Evolutionary conservation across 2,329 filamentous ascomycete species (phyloP).

Genomic region (Fusarium caatingaense): DNA sequence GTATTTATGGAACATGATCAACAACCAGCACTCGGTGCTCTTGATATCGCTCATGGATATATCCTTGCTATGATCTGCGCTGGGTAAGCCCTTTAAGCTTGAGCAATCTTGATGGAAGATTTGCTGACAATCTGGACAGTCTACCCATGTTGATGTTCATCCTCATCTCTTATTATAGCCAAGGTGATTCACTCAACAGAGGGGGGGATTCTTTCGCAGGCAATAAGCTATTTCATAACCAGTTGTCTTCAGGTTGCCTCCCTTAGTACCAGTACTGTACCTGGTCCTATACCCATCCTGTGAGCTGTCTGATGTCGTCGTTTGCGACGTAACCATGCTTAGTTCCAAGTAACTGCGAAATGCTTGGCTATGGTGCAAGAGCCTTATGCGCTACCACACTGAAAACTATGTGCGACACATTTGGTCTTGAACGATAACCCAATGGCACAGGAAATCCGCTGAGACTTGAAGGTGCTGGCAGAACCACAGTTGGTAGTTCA

Average conservation of each 20-base stretch:
- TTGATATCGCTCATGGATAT: not conserved
- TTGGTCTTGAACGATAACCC: not conserved
- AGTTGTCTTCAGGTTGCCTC: not conserved
- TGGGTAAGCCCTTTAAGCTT: not conserved
- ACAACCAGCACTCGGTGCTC: not conserved
- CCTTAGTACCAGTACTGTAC: not conserved
- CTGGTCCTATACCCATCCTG: not conserved
- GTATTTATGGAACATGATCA: not conserved
- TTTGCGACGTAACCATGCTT: not conserved
- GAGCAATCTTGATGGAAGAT: not conserved
- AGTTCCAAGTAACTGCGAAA: not conserved
- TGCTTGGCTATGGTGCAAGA: not conserved
- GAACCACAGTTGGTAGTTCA: not conserved
- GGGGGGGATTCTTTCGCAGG: no score
- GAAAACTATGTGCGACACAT: not conserved
- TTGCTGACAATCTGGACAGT: not conserved
- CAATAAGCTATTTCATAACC: not conserved
- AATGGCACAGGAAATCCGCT: not conserved
- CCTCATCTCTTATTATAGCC: not conserved
- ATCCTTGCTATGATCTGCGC: conserved; percentile 2
- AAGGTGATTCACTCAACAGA: not conserved
- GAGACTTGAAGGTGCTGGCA: not conserved
- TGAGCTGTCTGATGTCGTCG: not conserved
- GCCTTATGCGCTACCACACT: not conserved
- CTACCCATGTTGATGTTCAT: not conserved